Evolutionary conservation across 306 rosid species (phyloP).

Genomic region (Senna siamea): DNA sequence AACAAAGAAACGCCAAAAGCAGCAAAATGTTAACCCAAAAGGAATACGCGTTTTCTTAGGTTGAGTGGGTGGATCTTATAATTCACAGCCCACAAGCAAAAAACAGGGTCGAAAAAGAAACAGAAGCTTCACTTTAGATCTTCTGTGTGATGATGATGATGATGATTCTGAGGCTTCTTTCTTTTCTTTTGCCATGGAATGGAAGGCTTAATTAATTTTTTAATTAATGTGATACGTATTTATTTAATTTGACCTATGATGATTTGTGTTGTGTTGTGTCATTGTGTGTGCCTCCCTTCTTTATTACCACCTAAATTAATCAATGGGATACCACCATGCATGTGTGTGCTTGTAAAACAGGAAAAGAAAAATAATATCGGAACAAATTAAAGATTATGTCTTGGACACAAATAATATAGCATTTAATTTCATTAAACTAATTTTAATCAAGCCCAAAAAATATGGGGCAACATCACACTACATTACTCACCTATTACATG

Average conservation of each 20-base stretch:
- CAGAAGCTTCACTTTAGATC: constrained; percentile 16
- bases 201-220: too few relatives aligned
- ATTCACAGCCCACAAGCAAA: background rate
- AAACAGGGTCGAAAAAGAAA: too few relatives aligned
- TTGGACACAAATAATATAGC: background rate
- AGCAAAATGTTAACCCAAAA: background rate
- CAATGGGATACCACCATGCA: background rate
- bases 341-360: constrained; percentile 15
- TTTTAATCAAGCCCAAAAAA: background rate
- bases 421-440: background rate
- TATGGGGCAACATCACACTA: background rate
- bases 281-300: background rate
- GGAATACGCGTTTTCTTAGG: constrained; percentile 56
- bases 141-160: background rate
- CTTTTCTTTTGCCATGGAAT: too few relatives aligned
- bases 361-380: background rate
- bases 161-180: too few relatives aligned
- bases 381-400: background rate
- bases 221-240: too few relatives aligned
- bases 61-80: constrained; percentile 43
- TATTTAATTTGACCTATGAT: too few relatives aligned
- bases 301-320: background rate
- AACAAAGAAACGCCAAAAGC: constrained; percentile 35
- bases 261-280: too few relatives aligned
- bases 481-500: constrained; percentile 11